Evolutionary conservation across 2,329 filamentous ascomycete species (phyloP), one percentile per base, ranked within the genome.

Genomic region (Dichotomopilus funicola): DNA sequence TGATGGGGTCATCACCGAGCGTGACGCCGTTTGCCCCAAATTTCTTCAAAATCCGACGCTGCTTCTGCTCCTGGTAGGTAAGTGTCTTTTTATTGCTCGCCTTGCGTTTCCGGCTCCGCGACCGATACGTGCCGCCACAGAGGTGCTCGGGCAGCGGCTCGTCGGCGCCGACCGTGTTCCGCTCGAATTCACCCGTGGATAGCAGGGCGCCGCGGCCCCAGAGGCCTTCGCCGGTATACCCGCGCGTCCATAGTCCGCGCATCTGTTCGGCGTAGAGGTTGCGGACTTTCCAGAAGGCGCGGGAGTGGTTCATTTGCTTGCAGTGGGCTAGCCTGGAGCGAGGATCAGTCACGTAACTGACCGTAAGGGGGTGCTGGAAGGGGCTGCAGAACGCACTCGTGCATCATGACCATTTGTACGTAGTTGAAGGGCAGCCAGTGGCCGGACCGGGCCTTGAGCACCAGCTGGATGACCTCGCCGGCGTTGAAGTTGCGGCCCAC

Each of bases 401-500:
- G 90, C 82, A 95, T 91, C 90, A 95, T 95, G 62, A 95, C 89
- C 88, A 94, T 92, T 71, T 94, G 88, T 12, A 95, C 88, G 66
- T 91, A 90, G 59, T 83, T 77, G 66, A 94, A 91, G 0, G 88
- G 87, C 27, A 95, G 75, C 90, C 90, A 95, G 56, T 74, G 79
- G 33, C 82, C 81, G 0, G 78, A 75, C 0, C 78, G 79, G 0
- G 87, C 82, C 63, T 86, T 86, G 33, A 95, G 78, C 1, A 95
- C 90, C 1, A 95, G 78, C 71, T 95, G 89, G 50, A 95, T 83
- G 38, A 92, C 86, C 68, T 95, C 90, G 37, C 90, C 91, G 6
- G 86, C 87, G 63, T 95, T 95, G 77, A 95, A 95, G 67, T 95
- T 95, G 54, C 90, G 87, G 3, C 90, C 90, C 42, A 89, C 84